phyloP scores from a whole-genome alignment of 495 filamentous ascomycete genomes.

The Margaritispora aquatica region DNA sequence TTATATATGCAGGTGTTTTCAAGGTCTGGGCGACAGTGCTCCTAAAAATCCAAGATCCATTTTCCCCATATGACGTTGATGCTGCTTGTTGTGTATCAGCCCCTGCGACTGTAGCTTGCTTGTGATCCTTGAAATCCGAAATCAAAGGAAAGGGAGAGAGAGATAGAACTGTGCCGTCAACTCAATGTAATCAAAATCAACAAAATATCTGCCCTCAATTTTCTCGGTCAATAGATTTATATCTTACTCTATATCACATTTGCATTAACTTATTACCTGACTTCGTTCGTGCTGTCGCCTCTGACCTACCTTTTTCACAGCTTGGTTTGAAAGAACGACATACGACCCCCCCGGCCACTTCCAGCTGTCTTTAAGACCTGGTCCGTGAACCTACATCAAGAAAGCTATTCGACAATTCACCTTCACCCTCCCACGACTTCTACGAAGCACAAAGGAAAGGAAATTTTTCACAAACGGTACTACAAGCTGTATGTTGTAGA shows the following conservation, averaged over 20 bases:
- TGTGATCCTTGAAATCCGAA: not conserved
- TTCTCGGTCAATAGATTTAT: too few relatives aligned
- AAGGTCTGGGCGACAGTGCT: not conserved
- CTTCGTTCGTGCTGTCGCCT: not conserved
- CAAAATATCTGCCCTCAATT: too few relatives aligned
- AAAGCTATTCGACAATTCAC: not conserved
- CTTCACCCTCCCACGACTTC: not conserved
- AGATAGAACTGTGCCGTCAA: too few relatives aligned
- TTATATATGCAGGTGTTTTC: not conserved
- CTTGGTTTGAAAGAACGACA: not conserved
- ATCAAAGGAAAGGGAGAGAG: too few relatives aligned
- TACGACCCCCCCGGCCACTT: not conserved
- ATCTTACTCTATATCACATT: too few relatives aligned
- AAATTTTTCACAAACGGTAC: not conserved
- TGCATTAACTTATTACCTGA: too few relatives aligned
- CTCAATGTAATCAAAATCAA: too few relatives aligned
- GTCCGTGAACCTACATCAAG: not conserved
- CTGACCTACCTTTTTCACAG: not conserved
- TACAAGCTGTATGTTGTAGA: constrained; percentile 20
- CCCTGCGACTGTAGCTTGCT: too few relatives aligned
- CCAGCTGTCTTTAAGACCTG: not conserved
- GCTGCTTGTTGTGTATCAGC: too few relatives aligned
- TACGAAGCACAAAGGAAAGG: not conserved
- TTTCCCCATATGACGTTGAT: not conserved
- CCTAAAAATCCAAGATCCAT: not conserved